phyloP scores from a whole-genome alignment of 192 early-diverging fungal species.

The Dissophora globulifera region DNA sequence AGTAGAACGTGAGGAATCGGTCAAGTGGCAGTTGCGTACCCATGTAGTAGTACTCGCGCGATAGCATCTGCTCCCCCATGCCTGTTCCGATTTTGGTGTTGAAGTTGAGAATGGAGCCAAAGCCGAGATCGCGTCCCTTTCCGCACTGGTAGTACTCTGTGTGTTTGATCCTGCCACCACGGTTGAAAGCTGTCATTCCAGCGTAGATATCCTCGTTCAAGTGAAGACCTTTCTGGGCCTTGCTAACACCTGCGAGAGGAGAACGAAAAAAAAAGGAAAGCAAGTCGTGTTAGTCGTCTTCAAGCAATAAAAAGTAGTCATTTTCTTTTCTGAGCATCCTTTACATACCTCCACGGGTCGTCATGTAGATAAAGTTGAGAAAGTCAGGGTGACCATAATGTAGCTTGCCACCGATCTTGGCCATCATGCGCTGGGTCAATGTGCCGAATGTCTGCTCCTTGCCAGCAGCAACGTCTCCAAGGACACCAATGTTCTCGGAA shows the following conservation, averaged over 20 bases:
- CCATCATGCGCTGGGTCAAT: conserved; percentile 86
- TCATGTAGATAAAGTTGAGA: conserved; percentile 89
- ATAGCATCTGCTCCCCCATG: conserved; percentile 94
- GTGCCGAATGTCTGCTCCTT: conserved; percentile 92
- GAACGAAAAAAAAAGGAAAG: neutral
- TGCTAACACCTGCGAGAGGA: conserved; percentile 71
- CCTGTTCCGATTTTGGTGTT: conserved; percentile 92
- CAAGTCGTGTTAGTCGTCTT: neutral
- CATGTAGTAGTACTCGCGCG: conserved; percentile 92
- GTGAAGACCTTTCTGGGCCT: conserved; percentile 91
- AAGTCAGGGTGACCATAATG: conserved; percentile 94
- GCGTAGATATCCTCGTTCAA: conserved; percentile 95
- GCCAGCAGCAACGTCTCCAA: conserved; percentile 91
- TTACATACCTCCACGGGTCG: conserved; percentile 75
- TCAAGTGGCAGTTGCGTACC: conserved; percentile 87
- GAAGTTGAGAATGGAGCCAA: conserved; percentile 90
- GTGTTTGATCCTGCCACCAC: conserved; percentile 90
- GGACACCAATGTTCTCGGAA: conserved; percentile 83
- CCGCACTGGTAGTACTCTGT: conserved; percentile 93
- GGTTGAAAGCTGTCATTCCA: conserved; percentile 88
- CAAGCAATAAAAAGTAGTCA: neutral
- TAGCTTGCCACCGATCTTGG: conserved; percentile 83
- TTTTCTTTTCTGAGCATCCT: neutral
- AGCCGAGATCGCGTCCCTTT: conserved; percentile 90
- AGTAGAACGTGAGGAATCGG: conserved; percentile 89